Conservation (phyloP, 352 stramenopile genomes). For the Aphanomyces euteiches region DNA sequence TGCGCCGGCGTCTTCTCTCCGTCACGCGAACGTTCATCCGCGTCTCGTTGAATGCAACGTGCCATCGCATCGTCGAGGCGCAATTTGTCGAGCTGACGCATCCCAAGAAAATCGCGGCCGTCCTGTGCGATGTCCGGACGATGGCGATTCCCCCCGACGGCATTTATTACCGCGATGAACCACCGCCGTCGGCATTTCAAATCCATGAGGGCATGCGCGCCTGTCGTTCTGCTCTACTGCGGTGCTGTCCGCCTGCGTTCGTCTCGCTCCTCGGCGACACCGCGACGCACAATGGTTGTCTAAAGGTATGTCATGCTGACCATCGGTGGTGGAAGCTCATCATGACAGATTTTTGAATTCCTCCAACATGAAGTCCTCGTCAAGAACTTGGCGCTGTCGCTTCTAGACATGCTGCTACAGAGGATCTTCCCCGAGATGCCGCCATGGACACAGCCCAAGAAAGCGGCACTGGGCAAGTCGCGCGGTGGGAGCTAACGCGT, state of each 20-base stretch:
- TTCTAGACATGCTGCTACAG: constrained; percentile 12
- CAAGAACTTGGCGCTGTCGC: constrained; percentile 23
- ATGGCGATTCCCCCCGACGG: constrained; percentile 5
- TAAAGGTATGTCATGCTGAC: constrained; percentile 16
- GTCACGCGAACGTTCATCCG: constrained; percentile 23
- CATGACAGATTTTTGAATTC: constrained; percentile 23
- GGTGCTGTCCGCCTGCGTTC: not conserved
- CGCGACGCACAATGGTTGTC: constrained; percentile 8
- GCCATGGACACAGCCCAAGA: no score
- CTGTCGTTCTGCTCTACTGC: constrained; percentile 18
- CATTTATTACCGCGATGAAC: not conserved
- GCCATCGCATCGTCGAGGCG: constrained; percentile 22
- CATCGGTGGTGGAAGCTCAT: not conserved
- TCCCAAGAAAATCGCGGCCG: not conserved
- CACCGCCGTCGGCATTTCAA: not conserved
- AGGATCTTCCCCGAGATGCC: constrained; percentile 22
- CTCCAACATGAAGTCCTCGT: constrained; percentile 28
- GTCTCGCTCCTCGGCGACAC: constrained; percentile 17
- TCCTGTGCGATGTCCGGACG: constrained; percentile 8
- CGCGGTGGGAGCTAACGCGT: no score
- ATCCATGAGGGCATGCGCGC: not conserved
- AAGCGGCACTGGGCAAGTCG: no score
- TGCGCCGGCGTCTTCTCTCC: constrained; percentile 13
- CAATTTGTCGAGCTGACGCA: constrained; percentile 25
- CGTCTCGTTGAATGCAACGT: constrained; percentile 24